phyloP scores from a whole-genome alignment of 768 basidiomycete genomes.

The Kwoniella dejecticola region DNA sequence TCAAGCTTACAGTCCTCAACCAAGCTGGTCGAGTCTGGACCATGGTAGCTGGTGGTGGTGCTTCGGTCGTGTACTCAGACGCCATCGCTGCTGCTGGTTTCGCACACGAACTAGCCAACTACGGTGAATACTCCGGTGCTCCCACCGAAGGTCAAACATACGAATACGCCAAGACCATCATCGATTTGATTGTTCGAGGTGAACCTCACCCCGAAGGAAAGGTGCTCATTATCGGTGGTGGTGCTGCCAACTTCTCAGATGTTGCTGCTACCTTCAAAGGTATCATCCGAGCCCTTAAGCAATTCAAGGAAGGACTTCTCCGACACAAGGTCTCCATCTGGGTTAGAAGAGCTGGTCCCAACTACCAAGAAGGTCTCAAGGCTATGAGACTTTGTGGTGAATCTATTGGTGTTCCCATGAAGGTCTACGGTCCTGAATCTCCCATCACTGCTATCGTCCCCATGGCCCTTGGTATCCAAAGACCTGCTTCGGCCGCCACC shows the following conservation, averaged over 20 bases:
- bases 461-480: conserved; percentile 83
- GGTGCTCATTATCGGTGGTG: conserved; percentile 98
- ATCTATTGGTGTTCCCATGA: conserved; percentile 94
- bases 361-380: conserved; percentile 98
- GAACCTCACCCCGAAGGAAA: conserved; percentile 79
- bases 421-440: conserved; percentile 95
- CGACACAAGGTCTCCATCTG: conserved; percentile 87
- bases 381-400: conserved; percentile 96
- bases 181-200: conserved; percentile 94
- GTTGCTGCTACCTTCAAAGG: conserved; percentile 99
- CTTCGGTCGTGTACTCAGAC: conserved; percentile 59
- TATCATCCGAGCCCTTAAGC: conserved; percentile 94
- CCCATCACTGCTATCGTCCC: conserved; percentile 99
- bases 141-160: conserved; percentile 98
- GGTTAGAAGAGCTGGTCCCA: conserved; percentile 96
- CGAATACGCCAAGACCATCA: conserved; percentile 98
- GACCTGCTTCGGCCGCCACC: conserved; percentile 59
- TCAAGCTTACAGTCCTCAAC: conserved; percentile 97
- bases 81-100: conserved; percentile 90
- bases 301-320: conserved; percentile 83
- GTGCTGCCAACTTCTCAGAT: conserved; percentile 98
- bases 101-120: conserved; percentile 97
- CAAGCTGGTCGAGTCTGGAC: conserved; percentile 96
- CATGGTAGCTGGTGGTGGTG: conserved; percentile 93
- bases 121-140: conserved; percentile 98